Conservation (phyloP, 768 basidiomycete genomes). For the Boletus speciosus region DNA sequence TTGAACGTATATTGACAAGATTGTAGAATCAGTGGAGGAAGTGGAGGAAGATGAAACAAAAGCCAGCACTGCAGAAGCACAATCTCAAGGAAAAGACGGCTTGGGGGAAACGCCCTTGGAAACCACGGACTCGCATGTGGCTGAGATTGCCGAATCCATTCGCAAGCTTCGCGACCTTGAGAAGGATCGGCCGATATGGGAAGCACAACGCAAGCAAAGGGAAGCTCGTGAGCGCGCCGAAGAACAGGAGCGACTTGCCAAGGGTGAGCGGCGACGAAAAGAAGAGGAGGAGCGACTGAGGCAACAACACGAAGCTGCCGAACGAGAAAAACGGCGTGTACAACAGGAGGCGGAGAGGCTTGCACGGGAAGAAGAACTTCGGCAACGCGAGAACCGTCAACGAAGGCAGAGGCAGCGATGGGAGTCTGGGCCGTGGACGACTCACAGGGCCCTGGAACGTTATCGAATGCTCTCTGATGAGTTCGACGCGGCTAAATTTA, state of each 20-base stretch:
- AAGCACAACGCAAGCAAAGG: conserved; percentile 48
- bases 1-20: conserved; percentile 4
- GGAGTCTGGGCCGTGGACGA: conserved; percentile 61
- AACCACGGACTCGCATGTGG: conserved; percentile 38
- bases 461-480: conserved; percentile 57
- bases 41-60: conserved; percentile 12
- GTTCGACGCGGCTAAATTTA: conserved; percentile 63
- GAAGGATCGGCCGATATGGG: conserved; percentile 59
- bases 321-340: conserved; percentile 20
- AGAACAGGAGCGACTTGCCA: conserved; percentile 37
- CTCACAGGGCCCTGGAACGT: conserved; percentile 63
- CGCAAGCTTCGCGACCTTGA: conserved; percentile 68
- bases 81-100: background rate
- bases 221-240: conserved; percentile 41
- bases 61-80: background rate
- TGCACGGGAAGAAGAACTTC: conserved; percentile 34
- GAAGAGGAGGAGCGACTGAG: conserved; percentile 30
- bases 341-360: conserved; percentile 30
- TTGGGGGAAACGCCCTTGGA: conserved; percentile 13
- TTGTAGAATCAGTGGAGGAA: conserved; percentile 9
- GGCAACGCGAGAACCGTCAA: conserved; percentile 39
- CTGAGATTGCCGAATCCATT: conserved; percentile 58
- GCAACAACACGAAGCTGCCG: conserved; percentile 25
- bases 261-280: conserved; percentile 31
- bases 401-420: conserved; percentile 51